These are phyloP conservation scores for Gossypium mustelinum DNA, from an alignment of 345 rosid species.

Conservation along the genomic window DNA sequence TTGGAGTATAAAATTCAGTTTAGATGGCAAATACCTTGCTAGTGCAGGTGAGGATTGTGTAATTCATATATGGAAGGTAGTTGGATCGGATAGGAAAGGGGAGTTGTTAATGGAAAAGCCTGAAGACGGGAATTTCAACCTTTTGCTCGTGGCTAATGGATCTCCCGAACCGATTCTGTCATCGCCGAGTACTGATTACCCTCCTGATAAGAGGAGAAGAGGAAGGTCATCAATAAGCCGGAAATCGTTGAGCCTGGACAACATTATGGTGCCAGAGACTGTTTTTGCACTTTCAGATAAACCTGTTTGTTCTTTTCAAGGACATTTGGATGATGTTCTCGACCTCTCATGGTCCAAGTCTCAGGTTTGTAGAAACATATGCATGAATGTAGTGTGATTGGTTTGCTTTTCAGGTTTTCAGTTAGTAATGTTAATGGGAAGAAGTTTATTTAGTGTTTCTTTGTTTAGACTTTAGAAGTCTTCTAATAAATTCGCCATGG, in stretches of 20 bases:
- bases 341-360: slow-evolving; percentile 98
- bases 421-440: neutral
- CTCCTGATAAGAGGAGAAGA: slow-evolving; percentile 62
- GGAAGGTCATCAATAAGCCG: slow-evolving; percentile 72
- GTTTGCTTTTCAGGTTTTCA: neutral
- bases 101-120: slow-evolving; percentile 75
- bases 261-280: slow-evolving; percentile 61
- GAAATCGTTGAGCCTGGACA: slow-evolving; percentile 78
- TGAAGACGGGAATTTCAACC: slow-evolving; percentile 60
- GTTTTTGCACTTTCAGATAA: slow-evolving; percentile 80
- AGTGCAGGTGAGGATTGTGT: slow-evolving; percentile 95
- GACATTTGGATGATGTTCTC: slow-evolving; percentile 83
- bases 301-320: slow-evolving; percentile 87
- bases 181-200: slow-evolving; percentile 47
- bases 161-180: slow-evolving; percentile 73
- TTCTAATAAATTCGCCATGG: neutral
- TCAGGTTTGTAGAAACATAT: slow-evolving; percentile 51
- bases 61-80: slow-evolving; percentile 83
- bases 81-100: slow-evolving; percentile 72
- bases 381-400: neutral
- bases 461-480: neutral
- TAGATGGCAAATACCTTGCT: slow-evolving; percentile 89
- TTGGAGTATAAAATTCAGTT: slow-evolving; percentile 91
- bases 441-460: neutral
- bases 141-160: slow-evolving; percentile 56